Conservation (phyloP, 2,329 filamentous ascomycete genomes). For the Aspergillus sp. region DNA sequence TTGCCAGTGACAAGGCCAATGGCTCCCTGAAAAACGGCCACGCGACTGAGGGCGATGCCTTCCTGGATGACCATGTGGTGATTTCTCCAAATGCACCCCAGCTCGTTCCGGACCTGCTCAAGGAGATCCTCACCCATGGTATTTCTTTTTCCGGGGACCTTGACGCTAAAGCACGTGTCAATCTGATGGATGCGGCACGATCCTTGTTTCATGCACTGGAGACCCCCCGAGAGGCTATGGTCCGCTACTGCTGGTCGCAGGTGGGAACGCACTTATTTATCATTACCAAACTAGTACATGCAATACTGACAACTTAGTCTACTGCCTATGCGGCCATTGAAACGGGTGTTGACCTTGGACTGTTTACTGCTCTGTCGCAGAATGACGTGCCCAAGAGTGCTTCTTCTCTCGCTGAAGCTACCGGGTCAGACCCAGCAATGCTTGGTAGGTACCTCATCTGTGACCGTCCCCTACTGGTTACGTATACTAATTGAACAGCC, state of each 20-base stretch:
- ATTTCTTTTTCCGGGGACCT: constrained; percentile 1
- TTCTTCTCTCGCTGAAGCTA: constrained; percentile 12
- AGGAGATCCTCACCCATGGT: constrained; percentile 6
- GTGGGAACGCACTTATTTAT: constrained; percentile 4
- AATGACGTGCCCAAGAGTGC: constrained; percentile 16
- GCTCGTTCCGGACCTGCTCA: constrained; percentile 4
- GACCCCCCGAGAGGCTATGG: constrained; percentile 43
- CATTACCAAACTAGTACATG: neutral
- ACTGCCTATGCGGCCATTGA: constrained; percentile 17
- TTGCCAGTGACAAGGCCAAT: neutral
- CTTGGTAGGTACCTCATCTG: constrained; percentile 8
- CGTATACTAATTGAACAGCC: constrained; percentile 3
- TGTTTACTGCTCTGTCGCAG: constrained; percentile 15
- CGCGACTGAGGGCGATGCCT: neutral
- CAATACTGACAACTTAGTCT: constrained; percentile 3
- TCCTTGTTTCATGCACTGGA: constrained; percentile 26
- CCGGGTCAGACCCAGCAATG: constrained; percentile 10
- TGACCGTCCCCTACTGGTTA: neutral
- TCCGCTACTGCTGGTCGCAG: constrained; percentile 42
- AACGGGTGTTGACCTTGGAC: constrained; percentile 14
- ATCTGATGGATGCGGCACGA: constrained; percentile 11
- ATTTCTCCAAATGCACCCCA: constrained; percentile 6
- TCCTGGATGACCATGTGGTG: constrained; percentile 6
- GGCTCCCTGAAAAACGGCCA: neutral
- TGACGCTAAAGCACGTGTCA: constrained; percentile 7